These are phyloP conservation scores for Epichloe sibirici DNA, from an alignment of 2,329 filamentous ascomycete species.

Conservation along the genomic window DNA sequence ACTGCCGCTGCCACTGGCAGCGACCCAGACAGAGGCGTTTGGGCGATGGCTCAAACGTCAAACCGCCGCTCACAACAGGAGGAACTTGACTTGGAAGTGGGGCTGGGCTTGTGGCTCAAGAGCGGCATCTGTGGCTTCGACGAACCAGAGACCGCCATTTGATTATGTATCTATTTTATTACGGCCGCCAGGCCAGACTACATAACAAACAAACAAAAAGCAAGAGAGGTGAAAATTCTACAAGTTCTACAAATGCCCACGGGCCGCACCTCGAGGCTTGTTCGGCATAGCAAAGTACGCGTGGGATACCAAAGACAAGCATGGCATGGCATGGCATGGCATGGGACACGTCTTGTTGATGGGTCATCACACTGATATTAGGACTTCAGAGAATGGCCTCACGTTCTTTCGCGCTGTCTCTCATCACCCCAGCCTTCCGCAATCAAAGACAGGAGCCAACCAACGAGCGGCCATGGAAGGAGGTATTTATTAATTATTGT, in stretches of 20 bases:
- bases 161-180: not conserved
- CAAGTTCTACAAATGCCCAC: not conserved
- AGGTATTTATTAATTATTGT: not conserved
- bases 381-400: not conserved
- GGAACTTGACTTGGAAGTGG: not conserved
- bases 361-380: not conserved
- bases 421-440: not conserved
- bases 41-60: not conserved
- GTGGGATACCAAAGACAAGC: not conserved
- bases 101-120: not conserved
- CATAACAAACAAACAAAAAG: too few relatives aligned
- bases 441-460: not conserved
- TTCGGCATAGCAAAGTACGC: not conserved
- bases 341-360: too few relatives aligned
- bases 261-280: not conserved
- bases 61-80: not conserved
- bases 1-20: too few relatives aligned
- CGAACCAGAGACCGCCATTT: not conserved
- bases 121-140: not conserved
- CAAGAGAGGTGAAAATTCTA: not conserved
- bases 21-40: not conserved
- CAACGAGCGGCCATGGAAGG: not conserved
- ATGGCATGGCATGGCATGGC: too few relatives aligned
- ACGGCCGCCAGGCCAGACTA: not conserved
- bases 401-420: not conserved